Percentiles rank a stretch among this genome's conserved stretches.
Conservation (phyloP, 2,329 filamentous ascomycete genomes). For the Fusarium liriodendri region DNA sequence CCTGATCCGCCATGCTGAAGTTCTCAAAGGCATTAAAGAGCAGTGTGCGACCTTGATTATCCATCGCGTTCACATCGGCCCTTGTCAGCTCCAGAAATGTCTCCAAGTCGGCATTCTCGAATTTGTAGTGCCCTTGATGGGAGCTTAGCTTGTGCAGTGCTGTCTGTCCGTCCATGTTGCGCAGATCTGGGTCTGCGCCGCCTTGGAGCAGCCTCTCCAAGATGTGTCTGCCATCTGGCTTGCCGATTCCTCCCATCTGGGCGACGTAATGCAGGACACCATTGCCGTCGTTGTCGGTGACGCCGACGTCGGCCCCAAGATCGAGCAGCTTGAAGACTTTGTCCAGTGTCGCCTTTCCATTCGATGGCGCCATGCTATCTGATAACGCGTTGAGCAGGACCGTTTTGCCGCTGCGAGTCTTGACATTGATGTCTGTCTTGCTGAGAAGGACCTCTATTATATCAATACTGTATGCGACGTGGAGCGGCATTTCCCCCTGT, state of each 20-base stretch:
- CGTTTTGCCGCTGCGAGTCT: neutral
- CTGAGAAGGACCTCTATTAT: neutral
- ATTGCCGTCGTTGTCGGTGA: neutral
- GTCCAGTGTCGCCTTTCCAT: neutral
- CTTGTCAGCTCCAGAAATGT: neutral
- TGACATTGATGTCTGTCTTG: neutral
- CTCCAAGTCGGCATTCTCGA: neutral
- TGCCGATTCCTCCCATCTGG: neutral
- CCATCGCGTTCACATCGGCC: neutral
- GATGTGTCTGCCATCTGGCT: neutral
- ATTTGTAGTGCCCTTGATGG: neutral
- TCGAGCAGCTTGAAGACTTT: neutral
- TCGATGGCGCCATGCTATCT: neutral
- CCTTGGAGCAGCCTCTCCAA: neutral
- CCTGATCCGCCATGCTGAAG: no score
- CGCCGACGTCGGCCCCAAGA: neutral
- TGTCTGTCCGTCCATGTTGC: neutral
- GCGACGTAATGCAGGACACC: neutral
- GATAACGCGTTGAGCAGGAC: neutral
- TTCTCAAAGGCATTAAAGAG: neutral
- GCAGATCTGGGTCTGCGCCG: neutral
- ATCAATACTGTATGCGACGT: neutral
- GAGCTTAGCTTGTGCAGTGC: neutral
- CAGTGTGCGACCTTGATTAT: neutral
- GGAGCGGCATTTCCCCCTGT: neutral